Evolutionary conservation across 2,329 filamentous ascomycete species (phyloP).

Genomic region (Phaeosphaeriaceae sp.): DNA sequence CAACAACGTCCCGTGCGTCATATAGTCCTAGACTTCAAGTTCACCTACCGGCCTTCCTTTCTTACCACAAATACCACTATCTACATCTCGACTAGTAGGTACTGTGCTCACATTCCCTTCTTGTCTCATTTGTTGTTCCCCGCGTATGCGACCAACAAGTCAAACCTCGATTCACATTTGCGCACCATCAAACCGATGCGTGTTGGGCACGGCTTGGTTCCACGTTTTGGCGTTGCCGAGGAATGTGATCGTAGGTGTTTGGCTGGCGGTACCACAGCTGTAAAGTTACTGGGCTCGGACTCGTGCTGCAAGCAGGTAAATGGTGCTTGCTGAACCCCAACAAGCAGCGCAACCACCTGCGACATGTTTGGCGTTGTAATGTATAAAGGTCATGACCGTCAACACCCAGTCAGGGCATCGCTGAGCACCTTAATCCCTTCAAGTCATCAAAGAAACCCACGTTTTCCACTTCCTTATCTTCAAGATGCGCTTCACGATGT

Average conservation of each 20-base stretch:
- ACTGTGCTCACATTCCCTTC: neutral
- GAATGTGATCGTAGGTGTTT: neutral
- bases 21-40: neutral
- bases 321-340: neutral
- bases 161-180: neutral
- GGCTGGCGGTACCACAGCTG: neutral
- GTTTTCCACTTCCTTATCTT: too few relatives aligned
- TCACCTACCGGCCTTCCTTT: too few relatives aligned
- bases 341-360: neutral
- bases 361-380: neutral
- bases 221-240: neutral
- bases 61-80: too few relatives aligned
- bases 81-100: too few relatives aligned
- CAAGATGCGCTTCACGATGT: neutral
- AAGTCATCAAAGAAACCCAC: too few relatives aligned
- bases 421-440: too few relatives aligned
- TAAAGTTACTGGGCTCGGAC: neutral
- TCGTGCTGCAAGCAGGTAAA: neutral
- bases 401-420: neutral
- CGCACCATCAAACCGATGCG: neutral
- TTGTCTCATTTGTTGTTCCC: neutral
- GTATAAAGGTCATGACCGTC: neutral
- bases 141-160: neutral
- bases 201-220: neutral
- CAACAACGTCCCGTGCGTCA: neutral